Percentiles rank a stretch among this genome's conserved stretches.
Evolutionary conservation across 2,329 filamentous ascomycete species (phyloP).

Genomic region (Phialemoniopsis sp.): DNA sequence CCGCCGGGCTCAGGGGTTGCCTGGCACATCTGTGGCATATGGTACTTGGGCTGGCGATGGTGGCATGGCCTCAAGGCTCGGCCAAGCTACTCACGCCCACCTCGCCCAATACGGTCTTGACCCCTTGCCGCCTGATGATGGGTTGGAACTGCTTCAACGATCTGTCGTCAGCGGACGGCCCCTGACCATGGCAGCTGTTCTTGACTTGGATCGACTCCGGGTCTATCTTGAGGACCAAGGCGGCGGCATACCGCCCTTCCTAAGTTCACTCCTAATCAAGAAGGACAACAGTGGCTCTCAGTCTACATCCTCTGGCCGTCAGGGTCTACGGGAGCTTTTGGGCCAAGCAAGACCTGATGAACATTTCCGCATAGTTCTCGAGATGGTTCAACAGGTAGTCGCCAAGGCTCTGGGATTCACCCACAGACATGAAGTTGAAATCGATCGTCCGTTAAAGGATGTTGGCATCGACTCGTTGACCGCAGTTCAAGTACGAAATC

Average conservation of each 20-base stretch:
- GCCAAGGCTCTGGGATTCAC: constrained; percentile 16
- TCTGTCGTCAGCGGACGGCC: constrained; percentile 11
- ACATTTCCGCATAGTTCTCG: constrained; percentile 13
- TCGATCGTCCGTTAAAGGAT: constrained; percentile 14
- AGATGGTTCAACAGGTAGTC: constrained; percentile 15
- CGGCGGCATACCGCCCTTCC: constrained; percentile 11
- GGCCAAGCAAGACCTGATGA: constrained; percentile 10
- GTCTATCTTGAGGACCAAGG: constrained; percentile 13
- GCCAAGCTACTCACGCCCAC: constrained; percentile 10
- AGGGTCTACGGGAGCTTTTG: constrained; percentile 10
- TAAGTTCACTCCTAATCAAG: constrained; percentile 10
- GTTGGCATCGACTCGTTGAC: constrained; percentile 21
- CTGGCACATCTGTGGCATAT: constrained; percentile 25
- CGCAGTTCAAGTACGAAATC: constrained; percentile 18
- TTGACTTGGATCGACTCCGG: constrained; percentile 16
- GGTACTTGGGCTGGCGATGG: constrained; percentile 18
- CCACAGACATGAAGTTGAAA: constrained; percentile 13
- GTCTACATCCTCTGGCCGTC: neutral
- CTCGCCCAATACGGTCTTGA: constrained; percentile 18
- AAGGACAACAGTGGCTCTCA: neutral
- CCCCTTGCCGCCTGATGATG: constrained; percentile 9
- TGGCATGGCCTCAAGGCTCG: constrained; percentile 18
- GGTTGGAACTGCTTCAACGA: constrained; percentile 13
- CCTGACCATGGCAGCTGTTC: constrained; percentile 16
- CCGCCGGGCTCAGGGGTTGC: constrained; percentile 25